Percentiles rank a stretch among this genome's conserved stretches.
These are phyloP conservation scores for Ophiocordyceps camponoti-rufipedis DNA, from an alignment of 2,329 filamentous ascomycete genomes.

Conservation along the genomic window DNA sequence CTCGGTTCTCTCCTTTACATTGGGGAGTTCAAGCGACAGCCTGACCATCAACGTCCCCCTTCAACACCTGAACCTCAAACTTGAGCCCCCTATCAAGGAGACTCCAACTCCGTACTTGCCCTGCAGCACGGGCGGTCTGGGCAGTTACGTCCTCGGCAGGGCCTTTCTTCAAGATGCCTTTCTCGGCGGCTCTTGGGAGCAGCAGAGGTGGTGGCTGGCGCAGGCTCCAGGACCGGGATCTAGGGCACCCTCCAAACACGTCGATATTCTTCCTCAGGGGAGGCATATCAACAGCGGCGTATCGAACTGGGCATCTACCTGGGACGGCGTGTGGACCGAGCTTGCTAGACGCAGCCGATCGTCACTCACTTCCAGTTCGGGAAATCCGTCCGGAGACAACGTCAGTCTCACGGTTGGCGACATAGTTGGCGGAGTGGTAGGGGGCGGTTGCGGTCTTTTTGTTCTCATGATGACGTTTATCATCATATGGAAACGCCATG, in stretches of 20 bases:
- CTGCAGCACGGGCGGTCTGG: slow-evolving; percentile 13
- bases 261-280: neutral
- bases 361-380: neutral
- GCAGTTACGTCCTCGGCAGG: slow-evolving; percentile 18
- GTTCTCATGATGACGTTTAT: neutral
- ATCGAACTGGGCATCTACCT: neutral
- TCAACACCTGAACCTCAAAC: slow-evolving; percentile 17
- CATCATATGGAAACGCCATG: neutral
- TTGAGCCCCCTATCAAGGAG: slow-evolving; percentile 16
- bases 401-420: neutral
- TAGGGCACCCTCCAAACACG: neutral
- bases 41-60: slow-evolving; percentile 10
- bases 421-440: neutral
- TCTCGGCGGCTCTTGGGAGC: slow-evolving; percentile 20
- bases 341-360: neutral
- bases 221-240: slow-evolving; percentile 19
- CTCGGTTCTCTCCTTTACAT: slow-evolving; percentile 20
- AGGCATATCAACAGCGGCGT: neutral
- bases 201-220: slow-evolving; percentile 17
- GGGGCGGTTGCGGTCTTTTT: neutral
- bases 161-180: slow-evolving; percentile 29
- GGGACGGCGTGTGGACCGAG: neutral
- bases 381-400: neutral
- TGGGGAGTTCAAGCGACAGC: slow-evolving; percentile 13
- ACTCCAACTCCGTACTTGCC: slow-evolving; percentile 21